Evolutionary conservation across 495 filamentous ascomycete genomes (phyloP).

Genomic region (Daldinia childiae): DNA sequence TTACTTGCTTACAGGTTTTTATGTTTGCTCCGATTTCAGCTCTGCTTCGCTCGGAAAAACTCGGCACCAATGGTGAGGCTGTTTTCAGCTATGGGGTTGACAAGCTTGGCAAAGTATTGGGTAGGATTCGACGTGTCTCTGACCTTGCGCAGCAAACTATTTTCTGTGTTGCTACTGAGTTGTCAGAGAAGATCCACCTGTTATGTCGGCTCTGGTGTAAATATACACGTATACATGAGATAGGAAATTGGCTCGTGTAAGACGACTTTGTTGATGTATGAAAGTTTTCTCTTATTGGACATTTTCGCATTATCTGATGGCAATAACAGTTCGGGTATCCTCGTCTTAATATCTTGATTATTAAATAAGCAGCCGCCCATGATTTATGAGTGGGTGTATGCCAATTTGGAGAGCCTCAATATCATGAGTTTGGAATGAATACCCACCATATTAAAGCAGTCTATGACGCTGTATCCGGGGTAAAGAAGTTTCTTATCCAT

Average conservation of each 20-base stretch:
- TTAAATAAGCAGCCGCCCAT: background rate
- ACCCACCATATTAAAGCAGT: background rate
- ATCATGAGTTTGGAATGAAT: background rate
- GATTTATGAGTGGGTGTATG: background rate
- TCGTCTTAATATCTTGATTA: background rate
- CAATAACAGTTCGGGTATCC: background rate
- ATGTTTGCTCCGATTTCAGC: slow-evolving; percentile 2
- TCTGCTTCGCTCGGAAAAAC: slow-evolving; percentile 13
- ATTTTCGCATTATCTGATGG: background rate
- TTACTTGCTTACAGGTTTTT: slow-evolving; percentile 3
- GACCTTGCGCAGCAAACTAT: background rate
- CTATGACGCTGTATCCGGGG: background rate
- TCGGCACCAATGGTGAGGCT: slow-evolving; percentile 13
- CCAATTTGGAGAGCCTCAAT: slow-evolving; percentile 3
- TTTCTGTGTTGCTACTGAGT: background rate
- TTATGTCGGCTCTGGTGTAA: background rate
- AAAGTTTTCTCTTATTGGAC: background rate
- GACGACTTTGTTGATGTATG: background rate
- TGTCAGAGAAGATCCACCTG: background rate
- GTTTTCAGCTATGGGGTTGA: slow-evolving; percentile 25
- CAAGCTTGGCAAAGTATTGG: slow-evolving; percentile 19
- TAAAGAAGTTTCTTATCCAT: background rate
- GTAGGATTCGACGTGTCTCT: slow-evolving; percentile 8
- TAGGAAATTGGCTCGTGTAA: background rate
- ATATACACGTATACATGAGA: slow-evolving; percentile 13